Base-by-base conservation (phyloP, 495 filamentous ascomycete species). In the Pyrenopolyporus hunteri region DNA sequence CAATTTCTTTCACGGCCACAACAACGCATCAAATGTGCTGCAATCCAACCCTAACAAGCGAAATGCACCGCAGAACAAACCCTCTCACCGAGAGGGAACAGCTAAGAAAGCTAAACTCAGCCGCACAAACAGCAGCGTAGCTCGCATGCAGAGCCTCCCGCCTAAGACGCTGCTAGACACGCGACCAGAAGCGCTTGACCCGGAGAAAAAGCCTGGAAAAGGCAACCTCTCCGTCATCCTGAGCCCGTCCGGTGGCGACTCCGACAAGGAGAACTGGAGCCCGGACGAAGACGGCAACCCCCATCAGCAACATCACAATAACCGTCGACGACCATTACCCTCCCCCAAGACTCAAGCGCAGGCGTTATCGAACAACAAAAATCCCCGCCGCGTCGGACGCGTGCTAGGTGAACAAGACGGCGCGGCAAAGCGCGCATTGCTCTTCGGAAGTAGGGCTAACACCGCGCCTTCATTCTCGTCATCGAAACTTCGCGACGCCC, bases 211-310 rank as follows among this genome's bases (percentile, higher is more conserved):
- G 22, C 57, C 51, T 0, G 69, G 70, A 59, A 86, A 74, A 57
- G 64, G 55, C 80, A 68, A 72, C 14, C 53, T 70, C 6, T 68
- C 69, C n/a, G 56, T 60, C 23, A 60, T 71, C 17, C 35, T 70
- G 7, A 69, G 68, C 26, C 63, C 68, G 0, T 70, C 71, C 1
- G 74, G 71, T 29, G 59, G 87, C 32, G 93, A 96, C 48, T 95
- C 91, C 1, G 93, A 97, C 67, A 97, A 97, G 71, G 93, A 97
- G 75, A 97, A 97, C 70, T 94, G 90, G 90, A 82, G 87, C 43
- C 63, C 80, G 49, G 57, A 80, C 70, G 54, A 78, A 78, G 69
- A 80, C 57, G 66, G 85, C 74, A 66, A 80, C 75, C 45, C 73
- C 37, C n/a, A 57, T 17, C 16, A 57, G 17, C 16, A 61, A n/a